These are phyloP conservation scores for Trichoderma lentiforme DNA, from an alignment of 2,329 filamentous ascomycete species.

Conservation along the genomic window DNA sequence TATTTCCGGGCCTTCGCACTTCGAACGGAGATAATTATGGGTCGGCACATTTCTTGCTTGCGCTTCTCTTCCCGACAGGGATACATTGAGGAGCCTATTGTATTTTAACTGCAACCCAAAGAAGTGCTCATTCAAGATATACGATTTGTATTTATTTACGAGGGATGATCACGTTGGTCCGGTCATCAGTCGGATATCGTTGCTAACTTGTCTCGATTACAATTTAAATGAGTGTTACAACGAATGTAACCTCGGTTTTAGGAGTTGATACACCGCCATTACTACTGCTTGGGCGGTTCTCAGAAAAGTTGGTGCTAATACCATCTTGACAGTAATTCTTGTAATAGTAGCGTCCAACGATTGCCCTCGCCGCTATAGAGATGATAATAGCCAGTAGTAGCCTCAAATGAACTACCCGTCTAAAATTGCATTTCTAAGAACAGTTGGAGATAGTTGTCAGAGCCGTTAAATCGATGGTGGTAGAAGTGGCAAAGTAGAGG, in stretches of 20 bases:
- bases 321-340: background rate
- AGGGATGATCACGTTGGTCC: too few relatives aligned
- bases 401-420: background rate
- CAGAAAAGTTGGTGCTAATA: too few relatives aligned
- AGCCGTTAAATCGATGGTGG: background rate
- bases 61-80: background rate
- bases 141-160: background rate
- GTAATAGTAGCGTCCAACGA: background rate
- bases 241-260: background rate
- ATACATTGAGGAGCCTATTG: background rate
- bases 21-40: background rate
- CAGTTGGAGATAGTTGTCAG: background rate
- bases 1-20: background rate
- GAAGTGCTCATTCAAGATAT: background rate
- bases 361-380: background rate
- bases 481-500: background rate
- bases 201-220: background rate
- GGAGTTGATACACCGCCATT: background rate
- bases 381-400: background rate
- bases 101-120: background rate
- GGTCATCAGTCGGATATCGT: background rate
- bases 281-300: background rate
- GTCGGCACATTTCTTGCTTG: background rate
- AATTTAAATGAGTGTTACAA: background rate
- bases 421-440: background rate